Evolutionary conservation across 2,329 filamentous ascomycete genomes (phyloP).

Genomic region (Xylariaceae sp.): DNA sequence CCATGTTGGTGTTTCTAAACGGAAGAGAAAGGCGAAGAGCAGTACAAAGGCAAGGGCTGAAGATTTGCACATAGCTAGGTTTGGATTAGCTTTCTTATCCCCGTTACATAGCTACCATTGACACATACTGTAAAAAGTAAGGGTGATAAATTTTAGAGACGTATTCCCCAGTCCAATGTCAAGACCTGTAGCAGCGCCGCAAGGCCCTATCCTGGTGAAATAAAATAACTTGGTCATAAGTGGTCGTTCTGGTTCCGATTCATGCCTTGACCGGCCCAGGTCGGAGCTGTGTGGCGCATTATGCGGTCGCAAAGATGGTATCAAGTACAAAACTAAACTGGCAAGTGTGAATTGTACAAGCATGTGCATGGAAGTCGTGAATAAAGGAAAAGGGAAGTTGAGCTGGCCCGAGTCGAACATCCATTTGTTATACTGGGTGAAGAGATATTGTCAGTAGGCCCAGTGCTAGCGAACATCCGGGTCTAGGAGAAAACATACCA

Average conservation of each 20-base stretch:
- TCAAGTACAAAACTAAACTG: conserved; percentile 75
- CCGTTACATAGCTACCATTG: background rate
- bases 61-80: conserved; percentile 92
- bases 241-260: conserved; percentile 60
- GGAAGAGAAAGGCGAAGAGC: conserved; percentile 92
- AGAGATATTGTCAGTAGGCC: conserved; percentile 33
- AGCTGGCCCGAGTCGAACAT: conserved; percentile 90
- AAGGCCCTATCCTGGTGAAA: conserved; percentile 87
- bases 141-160: conserved; percentile 91
- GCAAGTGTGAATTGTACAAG: conserved; percentile 87
- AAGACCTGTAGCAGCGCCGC: conserved; percentile 88
- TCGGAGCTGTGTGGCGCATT: conserved; percentile 53
- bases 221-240: conserved; percentile 92
- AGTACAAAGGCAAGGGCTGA: conserved; percentile 95
- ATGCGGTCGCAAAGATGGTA: conserved; percentile 81
- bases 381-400: conserved; percentile 92
- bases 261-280: conserved; percentile 56
- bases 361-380: conserved; percentile 96
- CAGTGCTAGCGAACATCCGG: background rate
- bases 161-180: conserved; percentile 97
- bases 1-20: conserved; percentile 85
- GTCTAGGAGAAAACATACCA: conserved; percentile 63
- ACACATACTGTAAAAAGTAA: conserved; percentile 88
- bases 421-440: conserved; percentile 95
- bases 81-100: conserved; percentile 11